Conservation (phyloP, 148 eudicot genomes). For the Hydrangea macrophylla region DNA sequence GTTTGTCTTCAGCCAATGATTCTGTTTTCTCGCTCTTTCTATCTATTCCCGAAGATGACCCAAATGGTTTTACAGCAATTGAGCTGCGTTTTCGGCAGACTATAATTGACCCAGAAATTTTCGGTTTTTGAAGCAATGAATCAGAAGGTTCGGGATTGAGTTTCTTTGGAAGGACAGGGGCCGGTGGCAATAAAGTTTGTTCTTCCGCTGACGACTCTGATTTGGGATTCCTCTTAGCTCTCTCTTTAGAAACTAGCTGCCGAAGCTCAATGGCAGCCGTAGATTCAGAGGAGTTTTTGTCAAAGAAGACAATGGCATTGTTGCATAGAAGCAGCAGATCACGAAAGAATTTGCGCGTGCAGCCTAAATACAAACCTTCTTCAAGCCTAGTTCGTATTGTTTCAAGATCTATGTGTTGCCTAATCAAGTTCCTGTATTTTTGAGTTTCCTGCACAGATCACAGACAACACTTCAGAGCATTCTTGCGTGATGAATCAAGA, state of each 20-base stretch:
- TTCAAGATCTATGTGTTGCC: slow-evolving; percentile 54
- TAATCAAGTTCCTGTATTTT: slow-evolving; percentile 38
- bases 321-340: slow-evolving; percentile 54
- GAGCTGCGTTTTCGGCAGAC: slow-evolving; percentile 63
- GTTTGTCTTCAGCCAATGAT: slow-evolving; percentile 22
- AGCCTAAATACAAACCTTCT: slow-evolving; percentile 46
- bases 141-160: slow-evolving; percentile 29
- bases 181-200: slow-evolving; percentile 15
- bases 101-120: slow-evolving; percentile 29
- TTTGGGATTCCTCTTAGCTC: slow-evolving; percentile 22
- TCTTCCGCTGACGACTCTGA: slow-evolving; percentile 25
- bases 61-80: slow-evolving; percentile 35
- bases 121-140: slow-evolving; percentile 30
- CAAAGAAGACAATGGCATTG: slow-evolving; percentile 49
- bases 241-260: slow-evolving; percentile 30
- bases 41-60: slow-evolving; percentile 31
- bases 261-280: slow-evolving; percentile 47
- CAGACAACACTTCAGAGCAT: not conserved
- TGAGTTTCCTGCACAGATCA: slow-evolving; percentile 36
- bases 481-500: not conserved
- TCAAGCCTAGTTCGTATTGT: slow-evolving; percentile 35
- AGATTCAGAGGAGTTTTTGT: slow-evolving; percentile 39
- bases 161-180: slow-evolving; percentile 19
- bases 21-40: slow-evolving; percentile 27
- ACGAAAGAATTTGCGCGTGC: slow-evolving; percentile 42